A percentile compares a stretch with the other conserved stretches of the same genome.
These are phyloP conservation scores for Didymella sp. DNA, from an alignment of 2,329 filamentous ascomycete species.

Conservation along the genomic window DNA sequence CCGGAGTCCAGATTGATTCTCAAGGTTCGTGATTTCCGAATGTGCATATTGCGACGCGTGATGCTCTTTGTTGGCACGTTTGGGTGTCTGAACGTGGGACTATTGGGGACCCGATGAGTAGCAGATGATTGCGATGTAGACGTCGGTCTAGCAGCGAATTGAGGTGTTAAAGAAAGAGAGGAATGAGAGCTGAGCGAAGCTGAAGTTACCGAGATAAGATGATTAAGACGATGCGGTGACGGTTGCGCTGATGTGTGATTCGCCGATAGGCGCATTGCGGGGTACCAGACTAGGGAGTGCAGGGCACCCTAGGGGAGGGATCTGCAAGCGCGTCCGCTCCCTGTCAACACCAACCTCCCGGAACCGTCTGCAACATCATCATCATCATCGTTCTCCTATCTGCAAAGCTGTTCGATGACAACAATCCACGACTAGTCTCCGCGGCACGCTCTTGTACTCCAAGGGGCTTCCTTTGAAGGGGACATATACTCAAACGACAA, in stretches of 20 bases:
- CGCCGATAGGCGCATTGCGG: constrained; percentile 18
- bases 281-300: background rate
- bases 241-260: constrained; percentile 18
- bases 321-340: constrained; percentile 4
- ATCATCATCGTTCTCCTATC: too few species aligned
- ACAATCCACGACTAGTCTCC: too few species aligned
- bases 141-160: background rate
- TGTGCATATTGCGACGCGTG: constrained; percentile 14
- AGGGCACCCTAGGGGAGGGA: constrained; percentile 1
- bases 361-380: background rate
- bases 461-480: too few species aligned
- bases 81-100: background rate
- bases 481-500: too few species aligned
- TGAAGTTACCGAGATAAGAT: constrained; percentile 1
- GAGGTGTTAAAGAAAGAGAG: background rate
- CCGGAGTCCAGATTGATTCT: constrained; percentile 1
- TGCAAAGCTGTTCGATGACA: too few species aligned
- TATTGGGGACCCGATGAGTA: background rate
- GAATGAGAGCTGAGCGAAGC: constrained; percentile 1
- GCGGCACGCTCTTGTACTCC: too few species aligned
- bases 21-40: background rate
- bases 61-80: background rate
- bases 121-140: background rate
- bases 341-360: constrained; percentile 1
- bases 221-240: constrained; percentile 17